phyloP scores from a whole-genome alignment of 331 rosid species.

The Phaseolus coccineus region DNA sequence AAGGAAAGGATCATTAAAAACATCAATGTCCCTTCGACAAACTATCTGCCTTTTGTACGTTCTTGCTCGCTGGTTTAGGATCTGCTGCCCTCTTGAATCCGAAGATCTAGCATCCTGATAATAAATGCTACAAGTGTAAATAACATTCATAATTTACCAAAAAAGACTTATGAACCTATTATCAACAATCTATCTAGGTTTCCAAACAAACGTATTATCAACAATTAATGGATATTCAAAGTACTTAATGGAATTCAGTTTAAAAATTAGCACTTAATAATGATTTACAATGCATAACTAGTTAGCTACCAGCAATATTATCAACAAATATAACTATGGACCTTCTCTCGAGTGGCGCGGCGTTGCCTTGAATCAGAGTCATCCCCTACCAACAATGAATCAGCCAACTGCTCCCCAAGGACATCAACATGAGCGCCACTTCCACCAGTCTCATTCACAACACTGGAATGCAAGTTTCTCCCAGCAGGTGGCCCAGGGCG shows the following conservation, averaged over 20 bases:
- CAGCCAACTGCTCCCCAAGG: slow-evolving; percentile 63
- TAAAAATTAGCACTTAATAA: not conserved
- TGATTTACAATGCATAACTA: slow-evolving; percentile 4
- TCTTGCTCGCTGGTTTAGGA: slow-evolving; percentile 76
- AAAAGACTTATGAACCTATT: not conserved
- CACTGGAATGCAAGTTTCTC: slow-evolving; percentile 56
- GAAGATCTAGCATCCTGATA: slow-evolving; percentile 79
- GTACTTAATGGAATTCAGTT: not conserved
- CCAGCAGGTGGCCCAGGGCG: slow-evolving; percentile 65
- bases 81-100: slow-evolving; percentile 74
- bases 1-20: slow-evolving; percentile 67
- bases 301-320: not conserved
- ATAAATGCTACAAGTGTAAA: slow-evolving; percentile 41
- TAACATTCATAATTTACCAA: slow-evolving; percentile 37
- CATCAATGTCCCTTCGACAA: slow-evolving; percentile 80
- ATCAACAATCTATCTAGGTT: not conserved
- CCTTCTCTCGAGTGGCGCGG: slow-evolving; percentile 73
- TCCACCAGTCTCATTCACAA: not conserved
- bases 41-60: slow-evolving; percentile 58
- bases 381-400: slow-evolving; percentile 70
- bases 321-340: slow-evolving; percentile 37
- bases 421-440: slow-evolving; percentile 51
- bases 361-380: slow-evolving; percentile 60
- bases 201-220: not conserved
- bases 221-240: not conserved